Conservation (phyloP, 441 rosid genomes). For the Pelargonium fulgidum region DNA sequence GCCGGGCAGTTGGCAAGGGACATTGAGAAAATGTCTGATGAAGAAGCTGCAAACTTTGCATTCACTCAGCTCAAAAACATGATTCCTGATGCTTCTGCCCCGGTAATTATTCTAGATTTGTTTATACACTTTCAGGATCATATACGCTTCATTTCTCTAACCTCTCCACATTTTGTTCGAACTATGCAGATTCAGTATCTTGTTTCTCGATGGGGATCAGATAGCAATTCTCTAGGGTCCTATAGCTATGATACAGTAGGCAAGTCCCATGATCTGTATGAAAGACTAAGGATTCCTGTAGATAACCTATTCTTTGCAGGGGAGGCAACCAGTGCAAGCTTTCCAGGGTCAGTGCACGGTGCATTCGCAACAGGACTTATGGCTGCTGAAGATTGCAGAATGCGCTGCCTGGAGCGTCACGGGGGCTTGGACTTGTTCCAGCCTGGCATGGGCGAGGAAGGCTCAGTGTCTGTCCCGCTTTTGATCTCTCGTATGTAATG, state of each 20-base stretch:
- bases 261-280: conserved; percentile 79
- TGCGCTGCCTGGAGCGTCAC: conserved; percentile 80
- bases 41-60: conserved; percentile 82
- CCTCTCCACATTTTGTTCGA: neutral
- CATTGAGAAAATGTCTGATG: conserved; percentile 90
- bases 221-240: conserved; percentile 76
- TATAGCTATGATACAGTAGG: conserved; percentile 86
- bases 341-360: conserved; percentile 86
- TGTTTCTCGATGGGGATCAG: conserved; percentile 92
- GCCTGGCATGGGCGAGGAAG: conserved; percentile 72
- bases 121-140: neutral
- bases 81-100: conserved; percentile 77
- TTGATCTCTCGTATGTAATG: conserved; percentile 69
- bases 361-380: conserved; percentile 79
- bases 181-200: conserved; percentile 64
- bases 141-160: neutral
- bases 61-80: conserved; percentile 73
- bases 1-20: conserved; percentile 95
- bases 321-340: conserved; percentile 79
- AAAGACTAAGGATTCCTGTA: conserved; percentile 72
- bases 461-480: conserved; percentile 55
- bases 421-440: conserved; percentile 75
- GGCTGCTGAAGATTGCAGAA: conserved; percentile 91
- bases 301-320: conserved; percentile 97
- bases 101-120: conserved; percentile 34